Base-by-base conservation (phyloP, 495 filamentous ascomycete genomes). In the Hypomontagnella monticulosa region DNA sequence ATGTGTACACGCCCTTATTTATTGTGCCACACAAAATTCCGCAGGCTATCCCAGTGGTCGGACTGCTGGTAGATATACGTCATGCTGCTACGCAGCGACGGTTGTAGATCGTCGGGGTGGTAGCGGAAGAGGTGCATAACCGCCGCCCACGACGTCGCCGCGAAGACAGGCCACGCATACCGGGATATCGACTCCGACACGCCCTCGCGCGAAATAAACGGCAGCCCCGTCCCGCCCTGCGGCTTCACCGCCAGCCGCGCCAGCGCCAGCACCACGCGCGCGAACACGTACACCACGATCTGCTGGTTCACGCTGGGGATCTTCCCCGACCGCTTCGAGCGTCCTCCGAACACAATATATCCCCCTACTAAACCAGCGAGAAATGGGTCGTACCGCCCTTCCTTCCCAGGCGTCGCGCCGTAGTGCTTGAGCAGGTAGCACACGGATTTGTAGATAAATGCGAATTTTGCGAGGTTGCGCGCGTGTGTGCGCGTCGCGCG, bases 201-300 rank as follows among this genome's bases (percentile, higher is more conserved):
- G 11, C 69, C 66, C 62, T 80, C 63, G 4, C 60, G 42, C 58
- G 81, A 82, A 1, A 85, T 67, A 4, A 78, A 62, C 11, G 80
- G 76, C 30, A 81, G 70, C 15, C 82, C 81, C 48, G 68, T 57
- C 5, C 43, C 47, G 14, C 50, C 61, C 7, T 76, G 80, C 4
- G 90, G 89, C 75, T 90, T 84, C 36, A 97, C 84, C 48, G 89
- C 84, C 58, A 98, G 79, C 72, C 93, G 93, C 41, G 92, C 96
- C 37, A 93, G 72, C 4, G 90, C 90, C 34, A 99, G 86, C 59
- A 88, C 81, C 12, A 97, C 95, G 49, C 95, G 88, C 32, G 93
- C 95, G 73, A 98, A 98, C 52, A 99, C 89, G 79, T 98, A 99
- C 66, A 97, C 91, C 69, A 97, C 93, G 75, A 99, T 98, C 85